Evolutionary conservation across 1,284 basidiomycete genomes (phyloP).

Genomic region (Cryptococcus sp.): DNA sequence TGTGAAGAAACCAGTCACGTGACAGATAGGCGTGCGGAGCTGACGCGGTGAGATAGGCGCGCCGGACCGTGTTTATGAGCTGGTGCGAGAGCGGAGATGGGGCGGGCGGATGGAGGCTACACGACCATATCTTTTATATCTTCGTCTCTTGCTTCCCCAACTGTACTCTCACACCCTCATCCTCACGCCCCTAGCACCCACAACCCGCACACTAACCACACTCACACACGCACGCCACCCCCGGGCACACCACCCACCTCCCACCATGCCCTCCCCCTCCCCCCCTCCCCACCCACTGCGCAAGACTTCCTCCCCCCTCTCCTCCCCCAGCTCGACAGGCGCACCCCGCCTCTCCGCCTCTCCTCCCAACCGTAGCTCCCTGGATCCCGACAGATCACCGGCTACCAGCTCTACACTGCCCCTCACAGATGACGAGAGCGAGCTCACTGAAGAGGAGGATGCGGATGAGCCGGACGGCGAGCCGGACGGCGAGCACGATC

Average conservation of each 20-base stretch:
- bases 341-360: background rate
- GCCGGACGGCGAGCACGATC: background rate
- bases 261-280: background rate
- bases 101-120: too few species aligned
- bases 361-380: background rate
- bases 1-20: too few species aligned
- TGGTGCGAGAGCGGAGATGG: too few species aligned
- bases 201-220: too few species aligned
- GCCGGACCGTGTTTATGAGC: too few species aligned
- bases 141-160: too few species aligned
- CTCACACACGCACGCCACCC: too few species aligned
- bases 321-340: slow-evolving; percentile 10
- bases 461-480: background rate
- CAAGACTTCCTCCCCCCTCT: slow-evolving; percentile 16
- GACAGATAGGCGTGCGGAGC: too few species aligned
- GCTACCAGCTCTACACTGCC: slow-evolving; percentile 19
- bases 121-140: too few species aligned
- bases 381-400: slow-evolving; percentile 3
- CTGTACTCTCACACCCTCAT: too few species aligned
- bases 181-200: too few species aligned
- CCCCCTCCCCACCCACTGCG: background rate
- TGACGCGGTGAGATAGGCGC: too few species aligned
- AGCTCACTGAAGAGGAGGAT: slow-evolving; percentile 6
- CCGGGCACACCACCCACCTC: background rate
- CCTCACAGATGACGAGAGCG: slow-evolving; percentile 17